Evolutionary conservation across 2,329 filamentous ascomycete species (phyloP).

Genomic region (Colletotrichum salicis): DNA sequence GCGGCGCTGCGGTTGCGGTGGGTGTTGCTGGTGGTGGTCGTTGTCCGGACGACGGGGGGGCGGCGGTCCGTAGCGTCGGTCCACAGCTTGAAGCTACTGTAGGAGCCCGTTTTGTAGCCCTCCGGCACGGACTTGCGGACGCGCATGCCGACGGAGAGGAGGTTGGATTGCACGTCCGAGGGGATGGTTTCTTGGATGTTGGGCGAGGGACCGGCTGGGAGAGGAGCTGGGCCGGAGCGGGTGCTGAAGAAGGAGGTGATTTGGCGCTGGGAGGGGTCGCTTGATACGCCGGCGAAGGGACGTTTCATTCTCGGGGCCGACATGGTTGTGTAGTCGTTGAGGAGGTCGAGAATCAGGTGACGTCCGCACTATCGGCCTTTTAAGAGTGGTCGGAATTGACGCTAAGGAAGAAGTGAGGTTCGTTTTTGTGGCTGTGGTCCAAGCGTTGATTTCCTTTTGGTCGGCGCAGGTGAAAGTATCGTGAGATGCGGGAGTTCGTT

Average conservation of each 20-base stretch:
- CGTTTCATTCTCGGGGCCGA: conserved; percentile 68
- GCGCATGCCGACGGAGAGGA: conserved; percentile 94
- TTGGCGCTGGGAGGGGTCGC: conserved; percentile 68
- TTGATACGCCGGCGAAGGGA: conserved; percentile 68
- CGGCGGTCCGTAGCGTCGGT: conserved; percentile 44
- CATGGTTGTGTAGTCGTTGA: conserved; percentile 49
- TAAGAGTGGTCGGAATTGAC: neutral
- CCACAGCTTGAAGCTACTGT: conserved; percentile 64
- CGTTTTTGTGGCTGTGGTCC: conserved; percentile 1
- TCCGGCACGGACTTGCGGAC: conserved; percentile 93
- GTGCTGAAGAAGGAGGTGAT: conserved; percentile 71
- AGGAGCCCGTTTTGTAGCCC: conserved; percentile 83
- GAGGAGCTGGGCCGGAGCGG: conserved; percentile 19
- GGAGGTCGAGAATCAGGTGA: conserved; percentile 11
- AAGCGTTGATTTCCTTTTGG: conserved; percentile 4
- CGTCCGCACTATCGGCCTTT: neutral
- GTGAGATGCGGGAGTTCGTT: conserved; percentile 7
- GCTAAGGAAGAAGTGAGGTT: neutral
- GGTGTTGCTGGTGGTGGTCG: conserved; percentile 35
- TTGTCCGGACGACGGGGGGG: conserved; percentile 33
- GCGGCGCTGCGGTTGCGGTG: conserved; percentile 43
- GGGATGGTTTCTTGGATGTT: conserved; percentile 64
- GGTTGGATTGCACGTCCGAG: conserved; percentile 76
- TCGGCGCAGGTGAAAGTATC: neutral
- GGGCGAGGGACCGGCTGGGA: conserved; percentile 35